phyloP scores from a whole-genome alignment of 768 basidiomycete species.

The Russula compacta region DNA sequence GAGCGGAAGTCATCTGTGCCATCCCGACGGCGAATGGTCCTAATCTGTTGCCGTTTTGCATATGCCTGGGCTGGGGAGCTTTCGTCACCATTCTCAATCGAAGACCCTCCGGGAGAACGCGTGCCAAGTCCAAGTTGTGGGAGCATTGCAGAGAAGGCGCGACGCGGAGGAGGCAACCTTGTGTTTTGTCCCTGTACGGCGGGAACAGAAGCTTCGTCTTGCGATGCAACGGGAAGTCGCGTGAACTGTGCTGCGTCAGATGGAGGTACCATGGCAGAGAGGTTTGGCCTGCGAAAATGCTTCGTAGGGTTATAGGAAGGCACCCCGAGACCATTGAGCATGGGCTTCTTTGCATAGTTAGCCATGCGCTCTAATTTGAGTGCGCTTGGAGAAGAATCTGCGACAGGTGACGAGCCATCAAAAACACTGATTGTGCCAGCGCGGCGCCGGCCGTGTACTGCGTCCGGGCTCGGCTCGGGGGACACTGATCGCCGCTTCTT shows the following conservation, averaged over 20 bases:
- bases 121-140: constrained; percentile 29
- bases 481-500: constrained; percentile 30
- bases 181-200: constrained; percentile 1
- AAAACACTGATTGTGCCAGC: constrained; percentile 20
- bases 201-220: constrained; percentile 14
- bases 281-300: constrained; percentile 54
- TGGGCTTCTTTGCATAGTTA: constrained; percentile 38
- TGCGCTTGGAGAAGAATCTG: constrained; percentile 38
- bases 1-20: constrained; percentile 77
- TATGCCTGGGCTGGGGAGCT: constrained; percentile 79
- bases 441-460: constrained; percentile 15
- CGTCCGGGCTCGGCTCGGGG: constrained; percentile 18
- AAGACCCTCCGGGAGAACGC: constrained; percentile 38
- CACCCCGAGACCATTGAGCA: constrained; percentile 43
- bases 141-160: constrained; percentile 70
- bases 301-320: constrained; percentile 44
- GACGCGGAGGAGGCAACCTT: constrained; percentile 43
- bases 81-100: constrained; percentile 47
- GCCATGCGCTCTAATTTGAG: constrained; percentile 40
- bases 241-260: constrained; percentile 29
- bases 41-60: constrained; percentile 65
- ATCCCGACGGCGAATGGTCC: constrained; percentile 69
- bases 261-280: constrained; percentile 54
- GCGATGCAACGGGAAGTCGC: constrained; percentile 31
- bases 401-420: constrained; percentile 39